phyloP scores from a whole-genome alignment of 202 grass and related monocot species.

The Zoysia matrella region DNA sequence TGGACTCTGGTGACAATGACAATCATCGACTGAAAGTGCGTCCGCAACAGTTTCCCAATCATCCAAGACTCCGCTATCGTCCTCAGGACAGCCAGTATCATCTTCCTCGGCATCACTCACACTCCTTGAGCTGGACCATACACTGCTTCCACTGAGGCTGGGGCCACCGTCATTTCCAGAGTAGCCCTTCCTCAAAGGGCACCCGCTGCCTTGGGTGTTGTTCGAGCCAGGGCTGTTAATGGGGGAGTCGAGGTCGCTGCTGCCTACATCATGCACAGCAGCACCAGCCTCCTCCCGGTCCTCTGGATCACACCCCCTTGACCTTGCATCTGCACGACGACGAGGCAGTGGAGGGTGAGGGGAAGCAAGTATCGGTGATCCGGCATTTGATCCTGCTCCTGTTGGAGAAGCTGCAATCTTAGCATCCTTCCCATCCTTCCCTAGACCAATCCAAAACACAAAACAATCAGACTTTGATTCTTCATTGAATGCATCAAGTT shows the following conservation, averaged over 20 bases:
- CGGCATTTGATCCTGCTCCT: slow-evolving; percentile 41
- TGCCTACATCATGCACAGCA: slow-evolving; percentile 44
- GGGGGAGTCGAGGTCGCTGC: slow-evolving; percentile 62
- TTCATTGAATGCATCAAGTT: slow-evolving; percentile 3
- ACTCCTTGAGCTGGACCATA: slow-evolving; percentile 60
- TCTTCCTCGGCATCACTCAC: too few species aligned
- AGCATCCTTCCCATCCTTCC: slow-evolving; percentile 34
- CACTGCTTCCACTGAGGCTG: slow-evolving; percentile 73
- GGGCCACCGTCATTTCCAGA: slow-evolving; percentile 42
- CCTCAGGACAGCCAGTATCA: too few species aligned
- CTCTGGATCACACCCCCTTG: slow-evolving; percentile 47
- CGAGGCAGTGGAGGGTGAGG: slow-evolving; percentile 63
- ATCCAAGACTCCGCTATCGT: too few species aligned
- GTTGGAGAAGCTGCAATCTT: not conserved
- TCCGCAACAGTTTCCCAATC: slow-evolving; percentile 98
- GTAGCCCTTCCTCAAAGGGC: slow-evolving; percentile 42
- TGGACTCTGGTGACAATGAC: slow-evolving; percentile 47
- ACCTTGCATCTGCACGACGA: slow-evolving; percentile 30
- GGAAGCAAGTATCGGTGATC: slow-evolving; percentile 50
- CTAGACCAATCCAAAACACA: slow-evolving; percentile 51
- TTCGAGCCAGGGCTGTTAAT: not conserved
- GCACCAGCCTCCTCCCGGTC: slow-evolving; percentile 47
- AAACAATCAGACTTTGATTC: slow-evolving; percentile 27
- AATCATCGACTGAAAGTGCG: slow-evolving; percentile 54
- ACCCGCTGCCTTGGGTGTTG: slow-evolving; percentile 24